Base-by-base conservation (phyloP, 2,329 filamentous ascomycete genomes). In the Verticillium nonalfalfae region DNA sequence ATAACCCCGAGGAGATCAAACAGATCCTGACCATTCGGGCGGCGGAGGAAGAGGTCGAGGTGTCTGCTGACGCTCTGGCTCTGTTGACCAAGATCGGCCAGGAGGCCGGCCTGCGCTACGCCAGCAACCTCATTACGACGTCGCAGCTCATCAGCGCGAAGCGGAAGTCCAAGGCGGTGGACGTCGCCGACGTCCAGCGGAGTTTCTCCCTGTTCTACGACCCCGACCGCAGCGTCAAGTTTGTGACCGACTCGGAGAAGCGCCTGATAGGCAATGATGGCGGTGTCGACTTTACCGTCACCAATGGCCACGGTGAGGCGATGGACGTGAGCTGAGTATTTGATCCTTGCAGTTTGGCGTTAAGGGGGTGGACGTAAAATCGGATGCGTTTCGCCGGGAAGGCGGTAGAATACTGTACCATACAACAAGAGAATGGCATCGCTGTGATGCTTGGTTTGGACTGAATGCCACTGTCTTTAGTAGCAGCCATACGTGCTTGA, bases 71-170 rank as follows among this genome's bases (percentile, higher is more conserved):
- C 72, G 94, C 95, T 0, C 84, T 99, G 13, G 93, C 93, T 1
- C 84, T 99, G 14, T 85, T 99, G 40, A 96, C 95, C 64, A 98
- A 98, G 81, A 96, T 98, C 69, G 95, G 93, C 35, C 85, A 93
- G 70, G 95, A 99, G 75, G 89, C 93, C 1, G 94, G 94, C 31
- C 82, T 99, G 58, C 85, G 95, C 68, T 99, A 99, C 73, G 94
- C 93, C n/a, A 96, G 92, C 79, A 97, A 99, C 74, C 87, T 99
- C 61, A 97, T 99, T 76, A 96, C 91, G 26, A 97, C 95, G 1
- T 95, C 92, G 5, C 90, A 96, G 74, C 84, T 99, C 55, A 84
- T 98, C 58, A 87, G 87, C 64, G 87, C 90, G 70, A 98, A 97
- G 83, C 86, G 93, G 66, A 90, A 88, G 71, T 89, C 90, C 15